Percentiles rank a stretch among this genome's conserved stretches.
Conservation (phyloP, 345 rosid genomes). For the Ailanthus altissimus region DNA sequence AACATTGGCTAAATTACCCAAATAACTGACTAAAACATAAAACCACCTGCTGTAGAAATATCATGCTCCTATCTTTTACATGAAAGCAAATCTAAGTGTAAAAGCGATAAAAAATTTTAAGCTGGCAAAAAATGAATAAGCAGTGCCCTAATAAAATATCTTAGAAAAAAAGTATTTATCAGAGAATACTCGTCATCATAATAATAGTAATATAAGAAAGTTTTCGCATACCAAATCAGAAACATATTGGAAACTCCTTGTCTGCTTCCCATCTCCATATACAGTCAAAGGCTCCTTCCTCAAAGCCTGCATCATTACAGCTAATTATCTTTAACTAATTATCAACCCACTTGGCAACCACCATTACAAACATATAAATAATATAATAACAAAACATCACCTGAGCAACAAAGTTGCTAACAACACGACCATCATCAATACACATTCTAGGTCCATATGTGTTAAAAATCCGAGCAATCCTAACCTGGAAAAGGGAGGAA, state of each 20-base stretch:
- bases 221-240: constrained; percentile 76
- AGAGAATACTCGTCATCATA: background rate
- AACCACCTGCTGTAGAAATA: background rate
- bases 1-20: background rate
- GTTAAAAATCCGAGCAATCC: constrained; percentile 94
- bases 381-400: constrained; percentile 33
- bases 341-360: background rate
- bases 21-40: background rate
- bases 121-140: background rate
- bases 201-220: background rate
- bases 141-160: background rate
- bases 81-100: background rate
- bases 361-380: background rate
- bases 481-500: constrained; percentile 52
- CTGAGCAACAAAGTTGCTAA: constrained; percentile 98
- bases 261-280: constrained; percentile 99
- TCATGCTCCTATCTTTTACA: background rate
- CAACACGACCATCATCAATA: constrained; percentile 98
- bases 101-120: background rate
- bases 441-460: constrained; percentile 99
- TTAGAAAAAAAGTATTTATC: background rate
- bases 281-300: constrained; percentile 98
- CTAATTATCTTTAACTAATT: background rate
- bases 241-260: constrained; percentile 97
- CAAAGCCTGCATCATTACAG: constrained; percentile 63